These are phyloP conservation scores for Hypoxylon sp. DNA, from an alignment of 2,329 filamentous ascomycete genomes.

Conservation along the genomic window DNA sequence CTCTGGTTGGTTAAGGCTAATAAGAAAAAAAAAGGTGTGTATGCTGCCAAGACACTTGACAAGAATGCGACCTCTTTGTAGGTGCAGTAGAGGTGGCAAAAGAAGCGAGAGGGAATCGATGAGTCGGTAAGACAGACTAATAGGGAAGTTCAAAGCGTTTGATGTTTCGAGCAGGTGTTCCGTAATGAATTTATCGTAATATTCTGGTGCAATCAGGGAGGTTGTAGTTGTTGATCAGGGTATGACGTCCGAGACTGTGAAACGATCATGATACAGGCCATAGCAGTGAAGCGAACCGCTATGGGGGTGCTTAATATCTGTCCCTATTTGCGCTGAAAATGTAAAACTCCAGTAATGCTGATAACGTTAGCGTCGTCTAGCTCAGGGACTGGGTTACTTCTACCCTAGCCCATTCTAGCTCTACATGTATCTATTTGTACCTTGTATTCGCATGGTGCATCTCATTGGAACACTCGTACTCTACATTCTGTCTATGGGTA, in stretches of 20 bases:
- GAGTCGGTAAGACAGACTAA: constrained; percentile 18
- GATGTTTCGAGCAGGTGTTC: constrained; percentile 30
- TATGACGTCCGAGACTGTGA: constrained; percentile 38
- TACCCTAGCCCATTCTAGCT: neutral
- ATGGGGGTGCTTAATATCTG: constrained; percentile 17
- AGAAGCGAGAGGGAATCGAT: constrained; percentile 21
- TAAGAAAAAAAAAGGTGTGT: neutral
- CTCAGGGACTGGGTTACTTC: constrained; percentile 8
- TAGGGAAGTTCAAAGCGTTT: constrained; percentile 31
- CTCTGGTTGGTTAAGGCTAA: constrained; percentile 12
- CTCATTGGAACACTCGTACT: neutral
- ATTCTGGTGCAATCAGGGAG: neutral
- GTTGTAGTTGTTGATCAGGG: constrained; percentile 30
- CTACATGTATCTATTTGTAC: neutral
- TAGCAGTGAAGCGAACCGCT: constrained; percentile 12
- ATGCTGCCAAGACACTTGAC: constrained; percentile 35
- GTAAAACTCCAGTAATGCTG: neutral
- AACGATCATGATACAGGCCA: constrained; percentile 40
- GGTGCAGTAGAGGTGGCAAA: constrained; percentile 6
- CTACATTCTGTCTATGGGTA: neutral
- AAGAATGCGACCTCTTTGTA: constrained; percentile 4
- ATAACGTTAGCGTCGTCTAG: constrained; percentile 14
- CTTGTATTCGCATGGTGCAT: no score
- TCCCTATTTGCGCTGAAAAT: constrained; percentile 6
- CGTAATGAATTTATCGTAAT: neutral